Percentiles rank a stretch among this genome's conserved stretches.
These are phyloP conservation scores for Linaria vulgaris DNA, from an alignment of 257 asterid genomes.

Conservation along the genomic window DNA sequence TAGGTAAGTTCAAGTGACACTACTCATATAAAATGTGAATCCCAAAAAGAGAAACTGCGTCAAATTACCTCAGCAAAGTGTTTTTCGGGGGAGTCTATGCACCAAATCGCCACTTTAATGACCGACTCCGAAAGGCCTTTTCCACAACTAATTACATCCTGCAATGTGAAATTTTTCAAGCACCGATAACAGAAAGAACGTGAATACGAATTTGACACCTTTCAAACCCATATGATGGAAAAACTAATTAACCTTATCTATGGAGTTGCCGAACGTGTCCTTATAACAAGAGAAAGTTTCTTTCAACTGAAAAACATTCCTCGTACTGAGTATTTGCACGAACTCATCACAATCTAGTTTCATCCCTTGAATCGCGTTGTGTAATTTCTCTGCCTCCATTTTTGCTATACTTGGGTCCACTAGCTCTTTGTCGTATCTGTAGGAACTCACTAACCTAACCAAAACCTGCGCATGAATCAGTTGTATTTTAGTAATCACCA, in stretches of 20 bases:
- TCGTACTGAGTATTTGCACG: constrained; percentile 47
- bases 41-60: not conserved
- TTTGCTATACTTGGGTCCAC: constrained; percentile 51
- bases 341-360: constrained; percentile 50
- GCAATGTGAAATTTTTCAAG: constrained; percentile 10
- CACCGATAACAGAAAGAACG: constrained; percentile 4
- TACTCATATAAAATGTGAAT: not conserved
- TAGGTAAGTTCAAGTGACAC: too few species aligned
- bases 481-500: constrained; percentile 4
- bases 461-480: constrained; percentile 51
- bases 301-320: constrained; percentile 68
- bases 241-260: constrained; percentile 57
- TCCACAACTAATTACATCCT: constrained; percentile 61
- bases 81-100: constrained; percentile 66
- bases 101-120: constrained; percentile 61
- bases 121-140: constrained; percentile 48
- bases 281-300: constrained; percentile 60
- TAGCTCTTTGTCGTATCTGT: constrained; percentile 57
- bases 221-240: not conserved
- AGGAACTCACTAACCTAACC: constrained; percentile 64
- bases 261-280: constrained; percentile 49
- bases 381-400: constrained; percentile 59
- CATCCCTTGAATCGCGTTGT: constrained; percentile 46
- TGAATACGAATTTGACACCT: not conserved
- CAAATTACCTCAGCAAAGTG: constrained; percentile 81